Evolutionary conservation across 176 grass and related monocot species (phyloP), one percentile per base, ranked within the genome.

Genomic region (Cenchrus purpureus): DNA sequence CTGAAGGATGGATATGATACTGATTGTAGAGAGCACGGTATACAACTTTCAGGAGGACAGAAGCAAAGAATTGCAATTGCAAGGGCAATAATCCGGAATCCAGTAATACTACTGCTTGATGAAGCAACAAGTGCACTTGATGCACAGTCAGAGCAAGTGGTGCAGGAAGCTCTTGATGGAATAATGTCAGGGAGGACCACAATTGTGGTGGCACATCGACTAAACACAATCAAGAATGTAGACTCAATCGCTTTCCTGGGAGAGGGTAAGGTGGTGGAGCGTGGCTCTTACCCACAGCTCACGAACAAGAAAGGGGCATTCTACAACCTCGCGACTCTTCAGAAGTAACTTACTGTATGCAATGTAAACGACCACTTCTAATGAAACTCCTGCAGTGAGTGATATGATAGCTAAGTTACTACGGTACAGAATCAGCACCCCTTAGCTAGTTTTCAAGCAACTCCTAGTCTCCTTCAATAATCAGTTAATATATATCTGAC

Each of bases 221-320:
- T 25, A 25, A 25, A 25, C 22, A 25, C 22, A 25, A 25, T 25
- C 22, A 25, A 25, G 22, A 25, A 25, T 25, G 22, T 25, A 25
- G 22, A 25, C 22, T 25, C 22, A 25, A 25, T 25, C 22, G 22
- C 22, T 25, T 25, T 25, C 22, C 22, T 25, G 22, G 22, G 22
- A 25, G 22, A 25, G 22, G 22, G 22, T 25, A 25, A 25, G 22
- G 22, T 25, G 22, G 22, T 25, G 22, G 22, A 25, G 22, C 93
- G 90, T 40, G 97, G 97, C 19, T 92, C 86, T 81, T 98, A 98
- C 55, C 74, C 91, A 29, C 97, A 98, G 31, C 93, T 98, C 74
- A 98, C 96, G 90, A 89, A 74, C 86, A 98, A 92, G 88, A 96
- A 99, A 71, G 97, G 97, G 12, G 93, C 90, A 68, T 99, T 99